phyloP scores from a whole-genome alignment of 2,329 filamentous ascomycete species.

The Calonectria montana region DNA sequence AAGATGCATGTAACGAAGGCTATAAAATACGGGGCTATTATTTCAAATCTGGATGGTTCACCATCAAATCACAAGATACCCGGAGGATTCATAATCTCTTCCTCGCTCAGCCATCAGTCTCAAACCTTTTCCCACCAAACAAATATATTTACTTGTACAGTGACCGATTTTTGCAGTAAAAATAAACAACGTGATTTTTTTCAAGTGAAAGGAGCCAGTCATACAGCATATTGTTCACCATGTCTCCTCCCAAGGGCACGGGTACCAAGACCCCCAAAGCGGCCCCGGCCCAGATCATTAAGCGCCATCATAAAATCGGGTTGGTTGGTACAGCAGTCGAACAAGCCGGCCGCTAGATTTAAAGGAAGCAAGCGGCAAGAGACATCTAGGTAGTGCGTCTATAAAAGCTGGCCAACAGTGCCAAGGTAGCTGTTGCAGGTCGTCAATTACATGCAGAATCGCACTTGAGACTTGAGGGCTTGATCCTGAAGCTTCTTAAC shows the following conservation, averaged over 20 bases:
- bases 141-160: neutral
- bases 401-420: too few relatives aligned
- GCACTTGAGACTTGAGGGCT: slow-evolving; percentile 43
- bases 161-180: neutral
- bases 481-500: slow-evolving; percentile 43
- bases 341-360: neutral
- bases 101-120: neutral
- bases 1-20: slow-evolving; percentile 21
- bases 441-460: slow-evolving; percentile 38
- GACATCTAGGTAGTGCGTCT: too few relatives aligned
- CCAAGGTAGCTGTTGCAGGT: neutral
- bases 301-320: neutral
- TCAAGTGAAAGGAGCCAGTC: neutral
- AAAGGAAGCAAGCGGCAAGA: neutral
- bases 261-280: neutral
- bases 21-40: neutral
- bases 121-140: neutral
- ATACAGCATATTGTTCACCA: neutral
- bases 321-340: neutral
- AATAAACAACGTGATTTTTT: neutral
- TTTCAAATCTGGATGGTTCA: neutral
- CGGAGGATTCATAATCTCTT: neutral
- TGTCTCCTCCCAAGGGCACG: neutral
- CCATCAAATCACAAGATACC: slow-evolving; percentile 18
- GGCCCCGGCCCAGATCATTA: neutral